A percentile compares a stretch with the other conserved stretches of the same genome.
Conservation (phyloP, 140 eudicot genomes). For the Erigeron philadelphicus region DNA sequence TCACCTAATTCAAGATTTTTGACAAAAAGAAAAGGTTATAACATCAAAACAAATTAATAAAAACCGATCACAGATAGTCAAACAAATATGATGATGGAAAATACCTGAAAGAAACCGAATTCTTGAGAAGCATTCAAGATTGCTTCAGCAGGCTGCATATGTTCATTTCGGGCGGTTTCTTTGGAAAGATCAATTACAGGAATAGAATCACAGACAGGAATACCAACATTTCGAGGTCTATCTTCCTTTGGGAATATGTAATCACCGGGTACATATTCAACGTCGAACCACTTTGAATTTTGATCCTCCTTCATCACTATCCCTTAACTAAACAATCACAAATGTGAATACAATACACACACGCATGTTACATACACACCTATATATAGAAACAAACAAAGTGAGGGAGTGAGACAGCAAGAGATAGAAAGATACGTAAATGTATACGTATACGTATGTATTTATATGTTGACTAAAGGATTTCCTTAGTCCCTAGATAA, state of each 20-base stretch:
- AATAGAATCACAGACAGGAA: constrained; percentile 33
- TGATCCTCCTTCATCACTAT: constrained; percentile 28
- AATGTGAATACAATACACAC: constrained; percentile 23
- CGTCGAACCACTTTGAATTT: constrained; percentile 33
- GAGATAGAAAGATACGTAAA: not conserved
- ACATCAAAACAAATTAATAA: not conserved
- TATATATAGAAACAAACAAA: not conserved
- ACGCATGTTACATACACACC: constrained; percentile 8
- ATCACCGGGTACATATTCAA: constrained; percentile 27
- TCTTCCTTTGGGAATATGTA: constrained; percentile 38
- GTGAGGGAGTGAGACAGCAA: not conserved
- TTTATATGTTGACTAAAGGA: constrained; percentile 16
- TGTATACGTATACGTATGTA: constrained; percentile 4
- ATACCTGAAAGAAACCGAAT: constrained; percentile 39
- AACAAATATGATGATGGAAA: not conserved
- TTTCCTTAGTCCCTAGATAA: constrained; percentile 8
- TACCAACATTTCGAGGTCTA: constrained; percentile 31
- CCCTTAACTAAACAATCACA: constrained; percentile 9
- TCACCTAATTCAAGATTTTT: constrained; percentile 35
- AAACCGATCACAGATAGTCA: not conserved
- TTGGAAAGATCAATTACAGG: constrained; percentile 40
- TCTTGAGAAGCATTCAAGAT: constrained; percentile 38
- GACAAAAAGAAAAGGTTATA: not conserved
- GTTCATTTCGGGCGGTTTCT: constrained; percentile 21
- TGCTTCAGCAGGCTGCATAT: constrained; percentile 22